These are phyloP conservation scores for Beta lomatogona DNA, from an alignment of 179 eudicot genomes.

Conservation along the genomic window DNA sequence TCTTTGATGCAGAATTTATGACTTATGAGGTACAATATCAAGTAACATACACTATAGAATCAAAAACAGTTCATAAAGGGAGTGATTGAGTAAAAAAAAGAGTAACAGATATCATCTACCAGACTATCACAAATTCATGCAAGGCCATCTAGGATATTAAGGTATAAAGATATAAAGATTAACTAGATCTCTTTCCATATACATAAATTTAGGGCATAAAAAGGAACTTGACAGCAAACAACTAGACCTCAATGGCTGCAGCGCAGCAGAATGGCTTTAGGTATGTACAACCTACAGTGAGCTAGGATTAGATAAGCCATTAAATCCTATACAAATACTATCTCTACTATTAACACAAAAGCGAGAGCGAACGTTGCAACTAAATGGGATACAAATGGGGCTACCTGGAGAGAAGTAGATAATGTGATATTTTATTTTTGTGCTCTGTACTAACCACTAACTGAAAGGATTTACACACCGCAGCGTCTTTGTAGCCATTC, in stretches of 20 bases:
- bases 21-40: no score
- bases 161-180: neutral
- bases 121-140: neutral
- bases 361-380: neutral
- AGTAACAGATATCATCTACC: neutral
- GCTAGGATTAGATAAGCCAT: neutral
- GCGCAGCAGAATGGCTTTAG: neutral
- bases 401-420: neutral
- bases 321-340: constrained; percentile 7
- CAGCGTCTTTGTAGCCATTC: constrained; percentile 37
- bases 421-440: neutral
- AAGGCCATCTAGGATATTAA: neutral
- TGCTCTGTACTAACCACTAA: neutral
- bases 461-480: constrained; percentile 2
- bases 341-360: neutral
- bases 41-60: no score
- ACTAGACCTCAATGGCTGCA: constrained; percentile 3
- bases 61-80: no score
- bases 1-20: no score
- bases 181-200: neutral
- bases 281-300: neutral
- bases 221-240: neutral
- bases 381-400: neutral
- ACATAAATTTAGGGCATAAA: neutral
- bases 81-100: neutral